phyloP scores from a whole-genome alignment of 139 green algal genomes.

The Chlorella sp. region DNA sequence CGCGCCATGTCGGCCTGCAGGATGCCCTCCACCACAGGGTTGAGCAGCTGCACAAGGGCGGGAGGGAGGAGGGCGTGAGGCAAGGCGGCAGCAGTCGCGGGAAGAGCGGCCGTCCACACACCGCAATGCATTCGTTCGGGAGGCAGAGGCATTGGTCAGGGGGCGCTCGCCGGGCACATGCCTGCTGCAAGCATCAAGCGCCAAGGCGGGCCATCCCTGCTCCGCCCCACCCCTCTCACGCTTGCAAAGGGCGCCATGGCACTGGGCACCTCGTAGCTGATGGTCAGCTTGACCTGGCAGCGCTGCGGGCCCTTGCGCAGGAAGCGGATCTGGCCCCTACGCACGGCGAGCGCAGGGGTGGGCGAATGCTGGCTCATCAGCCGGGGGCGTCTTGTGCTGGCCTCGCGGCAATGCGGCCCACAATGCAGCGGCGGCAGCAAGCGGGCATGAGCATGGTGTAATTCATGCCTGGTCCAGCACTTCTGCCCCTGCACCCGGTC shows the following conservation, averaged over 20 bases:
- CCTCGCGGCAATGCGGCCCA: no score
- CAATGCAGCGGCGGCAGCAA: no score
- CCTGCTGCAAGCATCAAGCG: no score
- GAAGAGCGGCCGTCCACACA: no score
- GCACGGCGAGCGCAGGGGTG: not conserved
- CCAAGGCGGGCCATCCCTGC: not conserved
- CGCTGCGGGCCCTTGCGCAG: constrained; percentile 39
- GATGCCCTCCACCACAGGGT: constrained; percentile 84
- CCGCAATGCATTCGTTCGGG: no score
- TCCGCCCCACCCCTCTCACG: constrained; percentile 41
- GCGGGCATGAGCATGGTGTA: no score
- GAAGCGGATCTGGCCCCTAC: constrained; percentile 79
- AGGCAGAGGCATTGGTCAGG: no score
- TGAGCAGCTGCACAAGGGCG: constrained; percentile 62
- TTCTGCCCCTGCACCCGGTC: no score
- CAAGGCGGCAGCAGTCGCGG: not conserved
- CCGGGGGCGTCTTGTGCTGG: no score
- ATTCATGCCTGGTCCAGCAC: no score
- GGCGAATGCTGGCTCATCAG: not conserved
- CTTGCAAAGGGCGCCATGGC: constrained; percentile 80
- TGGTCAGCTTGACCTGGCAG: constrained; percentile 84
- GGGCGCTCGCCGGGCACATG: no score
- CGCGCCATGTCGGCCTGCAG: constrained; percentile 80
- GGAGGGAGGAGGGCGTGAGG: not conserved
- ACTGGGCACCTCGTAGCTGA: constrained; percentile 87